These are phyloP conservation scores for Phytophthora idaei DNA, from an alignment of 352 stramenopile species.

Conservation along the genomic window DNA sequence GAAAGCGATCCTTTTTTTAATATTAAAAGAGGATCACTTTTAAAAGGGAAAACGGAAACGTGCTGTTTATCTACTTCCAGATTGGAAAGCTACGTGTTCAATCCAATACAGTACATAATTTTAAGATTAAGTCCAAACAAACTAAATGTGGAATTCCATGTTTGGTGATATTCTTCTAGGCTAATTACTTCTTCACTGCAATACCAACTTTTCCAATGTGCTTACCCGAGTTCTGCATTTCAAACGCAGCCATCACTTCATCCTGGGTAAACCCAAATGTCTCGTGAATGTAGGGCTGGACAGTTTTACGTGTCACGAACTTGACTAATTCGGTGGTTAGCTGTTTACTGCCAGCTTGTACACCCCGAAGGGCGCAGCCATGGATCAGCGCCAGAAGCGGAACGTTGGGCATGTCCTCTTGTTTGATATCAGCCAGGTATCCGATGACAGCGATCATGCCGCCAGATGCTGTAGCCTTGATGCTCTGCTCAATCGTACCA, in stretches of 20 bases:
- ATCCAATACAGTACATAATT: no score
- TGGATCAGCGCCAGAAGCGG: slow-evolving; percentile 29
- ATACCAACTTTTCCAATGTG: slow-evolving; percentile 42
- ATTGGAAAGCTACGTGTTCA: no score
- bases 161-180: not conserved
- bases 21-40: no score
- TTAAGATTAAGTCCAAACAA: no score
- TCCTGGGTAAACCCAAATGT: slow-evolving; percentile 32
- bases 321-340: slow-evolving; percentile 29
- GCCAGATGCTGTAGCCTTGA: slow-evolving; percentile 31
- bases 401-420: slow-evolving; percentile 42
- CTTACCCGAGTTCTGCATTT: slow-evolving; percentile 22
- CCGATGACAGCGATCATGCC: slow-evolving; percentile 37
- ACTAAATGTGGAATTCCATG: no score
- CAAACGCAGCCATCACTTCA: slow-evolving; percentile 34
- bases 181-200: slow-evolving; percentile 18
- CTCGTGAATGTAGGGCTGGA: slow-evolving; percentile 34
- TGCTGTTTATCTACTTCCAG: no score
- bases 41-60: no score
- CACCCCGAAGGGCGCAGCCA: slow-evolving; percentile 27
- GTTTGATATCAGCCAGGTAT: slow-evolving; percentile 32
- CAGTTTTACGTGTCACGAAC: slow-evolving; percentile 31
- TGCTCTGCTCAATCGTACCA: slow-evolving; percentile 43
- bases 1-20: no score
- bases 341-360: slow-evolving; percentile 31